Evolutionary conservation across 176 grass and related monocot genomes (phyloP), one percentile per base, ranked within the genome.

Genomic region (Musa schizocarpa): DNA sequence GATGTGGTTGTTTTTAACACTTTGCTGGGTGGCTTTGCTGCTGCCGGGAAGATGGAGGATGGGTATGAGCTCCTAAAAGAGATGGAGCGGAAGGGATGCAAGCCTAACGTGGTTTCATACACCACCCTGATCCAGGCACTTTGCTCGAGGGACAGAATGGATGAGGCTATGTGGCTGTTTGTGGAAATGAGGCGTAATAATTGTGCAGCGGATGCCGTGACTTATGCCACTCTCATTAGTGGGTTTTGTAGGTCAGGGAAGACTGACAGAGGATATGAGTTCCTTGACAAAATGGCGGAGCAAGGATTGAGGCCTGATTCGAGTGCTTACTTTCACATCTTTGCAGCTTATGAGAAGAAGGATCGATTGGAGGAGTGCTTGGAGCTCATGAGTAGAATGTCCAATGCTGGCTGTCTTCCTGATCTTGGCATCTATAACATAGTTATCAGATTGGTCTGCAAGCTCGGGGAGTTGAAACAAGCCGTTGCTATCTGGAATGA

Each of bases 61-160:
- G 80, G 84, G 24, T 93, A 89, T 80, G 86, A 88, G 57, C 76
- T 98, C 9, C 7, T 84, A 13, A 84, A 80, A 75, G 88, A 89
- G 84, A 98, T 98, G 95, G 75, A 86, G 29, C 65, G 79, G n/a
- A 89, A 85, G 29, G 76, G 86, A 2, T 93, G 88, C 43, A 80
- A 84, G 43, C 94, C 90, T 19, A 98, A 92, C 63, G 84, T 87
- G 0, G 85, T 98, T 73, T 98, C 90, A 19, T 98, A 93, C 88
- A 98, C 90, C 48, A 93, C 94, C 17, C 69, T 98, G 64, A 98
- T 98, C 82, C 94, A 93, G 84, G 94, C 88, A 23, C 82, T 98
- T 0, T 92, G 94, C 13, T 16, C 86, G 5, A 85, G 79, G 79
- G 90, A 85, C 48, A 82, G 86, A 74, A 87, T 98, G 77, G 88